Conservation (phyloP, 352 stramenopile species). For the Phytophthora kernoviae region DNA sequence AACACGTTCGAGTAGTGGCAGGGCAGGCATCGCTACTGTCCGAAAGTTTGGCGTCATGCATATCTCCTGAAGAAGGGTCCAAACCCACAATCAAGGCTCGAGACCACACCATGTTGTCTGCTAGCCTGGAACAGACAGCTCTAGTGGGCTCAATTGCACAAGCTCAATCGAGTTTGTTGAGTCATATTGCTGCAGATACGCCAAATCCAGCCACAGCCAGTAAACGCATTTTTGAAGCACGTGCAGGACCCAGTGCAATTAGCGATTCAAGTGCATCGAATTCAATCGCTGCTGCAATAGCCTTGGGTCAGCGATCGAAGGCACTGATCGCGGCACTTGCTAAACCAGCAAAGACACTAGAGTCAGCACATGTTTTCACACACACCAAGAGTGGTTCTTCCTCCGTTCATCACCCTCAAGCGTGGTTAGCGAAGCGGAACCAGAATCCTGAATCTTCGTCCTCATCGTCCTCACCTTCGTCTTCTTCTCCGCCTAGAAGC, state of each 20-base stretch:
- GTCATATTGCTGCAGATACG: neutral
- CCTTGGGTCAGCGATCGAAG: conserved; percentile 43
- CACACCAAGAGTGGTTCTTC: neutral
- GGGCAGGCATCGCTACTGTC: conserved; percentile 22
- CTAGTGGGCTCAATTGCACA: neutral
- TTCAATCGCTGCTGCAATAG: conserved; percentile 42
- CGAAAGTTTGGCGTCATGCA: conserved; percentile 22
- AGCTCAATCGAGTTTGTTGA: conserved; percentile 24
- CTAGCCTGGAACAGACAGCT: conserved; percentile 1
- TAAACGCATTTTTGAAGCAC: neutral
- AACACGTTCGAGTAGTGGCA: conserved; percentile 35
- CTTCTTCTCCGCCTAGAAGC: conserved; percentile 14
- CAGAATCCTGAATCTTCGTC: conserved; percentile 22
- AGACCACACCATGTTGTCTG: neutral
- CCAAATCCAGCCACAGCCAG: neutral
- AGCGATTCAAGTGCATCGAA: conserved; percentile 2
- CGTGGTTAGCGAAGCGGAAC: conserved; percentile 16
- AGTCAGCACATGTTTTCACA: neutral
- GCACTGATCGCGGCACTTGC: conserved; percentile 44
- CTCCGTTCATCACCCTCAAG: conserved; percentile 14
- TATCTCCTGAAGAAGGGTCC: conserved; percentile 11
- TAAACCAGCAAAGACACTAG: conserved; percentile 6
- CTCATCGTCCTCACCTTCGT: conserved; percentile 30
- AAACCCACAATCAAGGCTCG: neutral
- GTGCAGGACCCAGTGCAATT: neutral